Evolutionary conservation across 768 basidiomycete genomes (phyloP).

Genomic region (Daedaleopsis sinensis): DNA sequence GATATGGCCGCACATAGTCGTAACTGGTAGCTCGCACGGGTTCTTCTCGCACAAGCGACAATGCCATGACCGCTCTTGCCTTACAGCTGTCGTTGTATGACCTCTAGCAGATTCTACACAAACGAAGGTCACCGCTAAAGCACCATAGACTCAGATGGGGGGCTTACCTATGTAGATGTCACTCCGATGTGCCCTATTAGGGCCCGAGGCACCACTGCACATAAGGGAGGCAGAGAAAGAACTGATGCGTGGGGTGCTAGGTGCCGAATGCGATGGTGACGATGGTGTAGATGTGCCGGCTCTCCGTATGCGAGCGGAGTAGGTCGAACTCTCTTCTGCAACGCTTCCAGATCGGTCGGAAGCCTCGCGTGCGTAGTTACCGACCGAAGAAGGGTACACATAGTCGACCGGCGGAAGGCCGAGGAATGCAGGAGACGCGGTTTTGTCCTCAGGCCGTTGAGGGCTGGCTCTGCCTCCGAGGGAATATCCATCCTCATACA

Average conservation of each 20-base stretch:
- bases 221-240: neutral
- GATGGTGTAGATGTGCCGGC: neutral
- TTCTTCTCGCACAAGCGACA: slow-evolving; percentile 23
- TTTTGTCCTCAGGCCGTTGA: no score
- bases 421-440: no score
- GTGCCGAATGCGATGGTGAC: neutral
- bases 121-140: no score
- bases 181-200: neutral
- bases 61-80: slow-evolving; percentile 12
- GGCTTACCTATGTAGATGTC: neutral
- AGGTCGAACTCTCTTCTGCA: neutral
- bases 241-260: neutral
- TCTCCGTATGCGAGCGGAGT: neutral
- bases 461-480: no score
- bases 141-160: neutral
- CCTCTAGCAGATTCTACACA: neutral
- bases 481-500: no score
- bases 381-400: no score
- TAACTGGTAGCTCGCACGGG: slow-evolving; percentile 22
- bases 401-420: no score
- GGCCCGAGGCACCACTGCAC: neutral
- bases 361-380: no score
- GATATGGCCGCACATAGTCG: slow-evolving; percentile 31
- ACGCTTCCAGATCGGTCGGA: neutral
- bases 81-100: neutral